phyloP scores from a whole-genome alignment of 208 protist species.

The Crithidia bombi region DNA sequence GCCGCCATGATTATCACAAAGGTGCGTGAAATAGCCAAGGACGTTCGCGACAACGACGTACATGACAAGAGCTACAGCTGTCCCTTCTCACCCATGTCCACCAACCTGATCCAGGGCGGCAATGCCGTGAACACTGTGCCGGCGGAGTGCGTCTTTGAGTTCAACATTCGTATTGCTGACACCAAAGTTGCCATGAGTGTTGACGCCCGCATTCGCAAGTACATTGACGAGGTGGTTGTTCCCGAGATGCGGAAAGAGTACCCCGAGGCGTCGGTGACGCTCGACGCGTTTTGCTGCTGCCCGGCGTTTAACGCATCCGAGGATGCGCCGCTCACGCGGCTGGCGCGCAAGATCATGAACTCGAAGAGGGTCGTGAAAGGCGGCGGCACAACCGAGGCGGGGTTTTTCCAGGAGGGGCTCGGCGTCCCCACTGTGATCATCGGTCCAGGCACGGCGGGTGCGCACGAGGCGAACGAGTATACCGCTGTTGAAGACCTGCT shows the following conservation, averaged over 20 bases:
- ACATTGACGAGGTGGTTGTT: slow-evolving; percentile 34
- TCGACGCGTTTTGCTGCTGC: slow-evolving; percentile 22
- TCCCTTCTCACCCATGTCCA: slow-evolving; percentile 38
- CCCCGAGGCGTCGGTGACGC: slow-evolving; percentile 23
- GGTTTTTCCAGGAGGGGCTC: slow-evolving; percentile 54
- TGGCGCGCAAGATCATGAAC: slow-evolving; percentile 27
- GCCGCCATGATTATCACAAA: slow-evolving; percentile 48
- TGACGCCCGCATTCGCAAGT: slow-evolving; percentile 35
- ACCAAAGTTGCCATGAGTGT: slow-evolving; percentile 21
- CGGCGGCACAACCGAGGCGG: slow-evolving; percentile 44
- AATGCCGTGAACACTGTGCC: slow-evolving; percentile 65
- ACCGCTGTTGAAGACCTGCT: slow-evolving; percentile 26
- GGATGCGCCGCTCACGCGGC: slow-evolving; percentile 40
- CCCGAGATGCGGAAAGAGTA: slow-evolving; percentile 45
- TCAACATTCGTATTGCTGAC: slow-evolving; percentile 43
- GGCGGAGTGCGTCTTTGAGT: slow-evolving; percentile 44
- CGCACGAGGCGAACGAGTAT: slow-evolving; percentile 59
- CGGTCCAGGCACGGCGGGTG: slow-evolving; percentile 45
- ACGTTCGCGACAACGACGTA: slow-evolving; percentile 31
- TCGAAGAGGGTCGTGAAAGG: slow-evolving; percentile 24
- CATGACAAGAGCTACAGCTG: slow-evolving; percentile 33
- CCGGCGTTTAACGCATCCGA: slow-evolving; percentile 37
- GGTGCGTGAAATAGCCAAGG: slow-evolving; percentile 36
- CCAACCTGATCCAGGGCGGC: slow-evolving; percentile 45
- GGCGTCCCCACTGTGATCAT: slow-evolving; percentile 52